Base-by-base conservation (phyloP, 192 early-diverging fungal species). In the Phlyctochytrium arcticum region DNA sequence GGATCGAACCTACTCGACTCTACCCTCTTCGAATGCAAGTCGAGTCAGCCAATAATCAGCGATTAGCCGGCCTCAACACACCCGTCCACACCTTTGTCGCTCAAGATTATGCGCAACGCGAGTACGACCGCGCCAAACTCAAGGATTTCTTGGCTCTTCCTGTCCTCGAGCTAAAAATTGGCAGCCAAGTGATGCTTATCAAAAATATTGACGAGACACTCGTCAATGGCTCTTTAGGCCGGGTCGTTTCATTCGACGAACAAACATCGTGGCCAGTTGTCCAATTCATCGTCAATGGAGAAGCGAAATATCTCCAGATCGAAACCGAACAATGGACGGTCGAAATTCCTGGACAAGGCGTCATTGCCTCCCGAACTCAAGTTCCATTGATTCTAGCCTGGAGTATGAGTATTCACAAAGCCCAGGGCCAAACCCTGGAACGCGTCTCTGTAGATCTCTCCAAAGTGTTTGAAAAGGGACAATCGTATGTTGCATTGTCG, bases 171-270 rank as follows among this genome's bases (percentile, higher is more conserved):
- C 69, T 97, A 23, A 93, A 92, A 75, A 27, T 72, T 6, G 62
- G 80, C 48, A 89, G 92, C 3, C 94, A 95, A 65, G 94, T 97
- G 1, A 93, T 93, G 89, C 72, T 97, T 30, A 69, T 77, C 61
- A 78, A 79, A 54, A 82, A 82, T 61, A 30, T 73, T 33, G 42
- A 60, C 30, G 34, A 31, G n/a, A 64, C 32, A 27, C 73, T 82
- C n/a, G 75, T 76, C 54, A 82, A 82, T 54, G 80, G 80, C 12
- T 62, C 60, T 29, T 27, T 75, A 49, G 75, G 75, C 6, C 51
- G 17, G 9, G 74, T 80, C 29, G 29, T 66, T 33, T 65, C 44
- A 23, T 74, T 80, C 47, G 66, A 68, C 19, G 47, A 65, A n/a
- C 48, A 46, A 12, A 37, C 23, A 19, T 59, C 58, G 32, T 12